These are phyloP conservation scores for Gypsophila paniculata DNA, from an alignment of 179 eudicot species.

Conservation along the genomic window DNA sequence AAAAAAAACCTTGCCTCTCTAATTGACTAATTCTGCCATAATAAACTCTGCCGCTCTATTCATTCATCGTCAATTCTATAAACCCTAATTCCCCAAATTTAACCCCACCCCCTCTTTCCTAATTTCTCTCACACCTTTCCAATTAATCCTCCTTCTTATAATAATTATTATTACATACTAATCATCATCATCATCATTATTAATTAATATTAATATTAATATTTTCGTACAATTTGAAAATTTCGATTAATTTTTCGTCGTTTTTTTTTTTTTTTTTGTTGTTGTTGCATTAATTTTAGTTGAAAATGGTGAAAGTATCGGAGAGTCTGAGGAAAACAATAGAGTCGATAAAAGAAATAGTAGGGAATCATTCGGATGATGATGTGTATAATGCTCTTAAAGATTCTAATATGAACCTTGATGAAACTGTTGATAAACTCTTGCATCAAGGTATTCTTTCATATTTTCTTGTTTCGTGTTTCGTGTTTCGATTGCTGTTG, in stretches of 20 bases:
- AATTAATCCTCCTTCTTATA: background rate
- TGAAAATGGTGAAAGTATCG: conserved; percentile 39
- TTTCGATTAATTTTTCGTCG: background rate
- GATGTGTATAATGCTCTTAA: conserved; percentile 63
- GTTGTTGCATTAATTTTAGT: conserved; percentile 21
- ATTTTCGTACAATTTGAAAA: background rate
- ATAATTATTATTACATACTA: background rate
- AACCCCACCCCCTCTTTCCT: background rate
- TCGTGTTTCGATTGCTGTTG: no score
- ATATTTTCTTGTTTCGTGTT: background rate
- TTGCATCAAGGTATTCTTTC: conserved; percentile 56
- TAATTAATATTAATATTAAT: no score
- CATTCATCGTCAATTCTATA: background rate
- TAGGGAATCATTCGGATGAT: conserved; percentile 62
- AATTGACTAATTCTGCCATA: conserved; percentile 4
- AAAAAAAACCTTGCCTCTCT: conserved; percentile 22
- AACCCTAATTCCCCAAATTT: conserved; percentile 29
- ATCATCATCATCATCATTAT: background rate
- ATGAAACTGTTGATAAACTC: conserved; percentile 65
- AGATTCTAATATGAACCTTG: conserved; percentile 70
- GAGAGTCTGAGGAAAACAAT: conserved; percentile 48
- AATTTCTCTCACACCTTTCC: background rate
- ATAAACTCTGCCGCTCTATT: conserved; percentile 15
- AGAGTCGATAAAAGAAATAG: conserved; percentile 59
- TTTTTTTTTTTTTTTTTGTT: background rate